phyloP scores from a whole-genome alignment of 2,329 filamentous ascomycete genomes.

The Penicillium glabrum region DNA sequence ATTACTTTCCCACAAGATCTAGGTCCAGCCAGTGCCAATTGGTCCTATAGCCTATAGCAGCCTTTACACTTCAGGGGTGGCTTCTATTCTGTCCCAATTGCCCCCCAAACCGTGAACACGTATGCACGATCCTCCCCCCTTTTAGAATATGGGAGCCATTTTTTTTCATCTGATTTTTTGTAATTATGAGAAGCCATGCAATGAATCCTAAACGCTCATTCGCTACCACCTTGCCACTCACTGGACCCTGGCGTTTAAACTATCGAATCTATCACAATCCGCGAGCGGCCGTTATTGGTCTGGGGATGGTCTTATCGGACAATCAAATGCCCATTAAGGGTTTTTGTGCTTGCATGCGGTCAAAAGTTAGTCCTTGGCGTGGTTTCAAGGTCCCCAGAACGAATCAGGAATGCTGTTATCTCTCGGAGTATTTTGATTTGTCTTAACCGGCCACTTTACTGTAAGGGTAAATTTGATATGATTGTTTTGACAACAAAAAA shows the following conservation, averaged over 20 bases:
- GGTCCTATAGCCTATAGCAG: background rate
- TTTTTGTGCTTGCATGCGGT: constrained; percentile 14
- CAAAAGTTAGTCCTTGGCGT: constrained; percentile 6
- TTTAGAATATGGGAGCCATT: background rate
- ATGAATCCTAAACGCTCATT: constrained; percentile 2
- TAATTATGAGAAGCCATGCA: background rate
- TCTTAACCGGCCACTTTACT: background rate
- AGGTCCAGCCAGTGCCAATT: constrained; percentile 7
- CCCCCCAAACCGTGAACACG: background rate
- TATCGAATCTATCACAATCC: constrained; percentile 23
- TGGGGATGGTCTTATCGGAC: constrained; percentile 14
- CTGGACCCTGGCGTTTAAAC: constrained; percentile 10
- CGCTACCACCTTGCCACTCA: constrained; percentile 8
- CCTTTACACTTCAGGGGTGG: background rate
- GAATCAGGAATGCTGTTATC: constrained; percentile 23
- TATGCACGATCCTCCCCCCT: background rate
- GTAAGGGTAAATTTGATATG: background rate
- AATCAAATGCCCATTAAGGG: background rate
- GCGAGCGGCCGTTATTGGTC: constrained; percentile 12
- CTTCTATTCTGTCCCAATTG: background rate
- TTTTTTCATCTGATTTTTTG: background rate
- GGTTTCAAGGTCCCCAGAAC: constrained; percentile 6
- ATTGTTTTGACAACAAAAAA: background rate
- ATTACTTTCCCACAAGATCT: background rate
- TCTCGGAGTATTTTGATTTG: constrained; percentile 11